A percentile compares a stretch with the other conserved stretches of the same genome.
Evolutionary conservation across 352 stramenopile species (phyloP).

Genomic region (Phytophthora sp.): DNA sequence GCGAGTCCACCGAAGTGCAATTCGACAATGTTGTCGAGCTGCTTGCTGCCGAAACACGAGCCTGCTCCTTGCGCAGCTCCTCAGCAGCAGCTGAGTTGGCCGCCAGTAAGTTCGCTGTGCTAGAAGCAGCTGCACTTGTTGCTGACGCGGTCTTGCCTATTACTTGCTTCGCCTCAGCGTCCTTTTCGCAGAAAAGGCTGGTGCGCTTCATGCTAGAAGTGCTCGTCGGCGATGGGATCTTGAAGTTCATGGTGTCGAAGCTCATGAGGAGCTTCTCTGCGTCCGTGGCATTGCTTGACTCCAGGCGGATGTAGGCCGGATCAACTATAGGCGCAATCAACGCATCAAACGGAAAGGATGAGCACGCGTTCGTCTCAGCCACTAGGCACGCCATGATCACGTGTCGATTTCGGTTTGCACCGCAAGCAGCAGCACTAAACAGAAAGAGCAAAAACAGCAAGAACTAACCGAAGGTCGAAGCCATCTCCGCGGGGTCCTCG

Average conservation of each 20-base stretch:
- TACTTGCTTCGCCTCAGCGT: constrained; percentile 18
- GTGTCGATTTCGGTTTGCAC: constrained; percentile 42
- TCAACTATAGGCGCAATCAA: constrained; percentile 54
- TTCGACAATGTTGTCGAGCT: constrained; percentile 39
- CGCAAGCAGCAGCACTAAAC: constrained; percentile 39
- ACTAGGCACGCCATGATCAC: constrained; percentile 30
- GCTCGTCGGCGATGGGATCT: constrained; percentile 78
- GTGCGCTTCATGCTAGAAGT: constrained; percentile 59
- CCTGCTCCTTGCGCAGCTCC: constrained; percentile 48
- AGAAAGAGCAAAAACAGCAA: constrained; percentile 52
- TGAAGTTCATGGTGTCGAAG: constrained; percentile 89
- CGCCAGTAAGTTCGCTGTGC: constrained; percentile 33
- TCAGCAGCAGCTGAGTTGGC: constrained; percentile 36
- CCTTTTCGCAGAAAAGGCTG: constrained; percentile 48
- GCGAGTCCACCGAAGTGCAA: constrained; percentile 36
- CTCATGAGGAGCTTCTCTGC: constrained; percentile 88
- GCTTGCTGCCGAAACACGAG: constrained; percentile 24
- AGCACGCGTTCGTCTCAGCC: constrained; percentile 46
- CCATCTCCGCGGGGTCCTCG: constrained; percentile 58
- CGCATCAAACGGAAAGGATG: constrained; percentile 44
- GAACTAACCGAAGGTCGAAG: constrained; percentile 79
- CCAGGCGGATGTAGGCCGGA: constrained; percentile 49
- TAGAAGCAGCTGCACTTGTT: constrained; percentile 11
- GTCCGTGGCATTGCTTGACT: constrained; percentile 52
- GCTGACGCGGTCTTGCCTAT: constrained; percentile 4